Evolutionary conservation across 345 rosid genomes (phyloP), one percentile per base, ranked within the genome.

Genomic region (Turritis glabra): DNA sequence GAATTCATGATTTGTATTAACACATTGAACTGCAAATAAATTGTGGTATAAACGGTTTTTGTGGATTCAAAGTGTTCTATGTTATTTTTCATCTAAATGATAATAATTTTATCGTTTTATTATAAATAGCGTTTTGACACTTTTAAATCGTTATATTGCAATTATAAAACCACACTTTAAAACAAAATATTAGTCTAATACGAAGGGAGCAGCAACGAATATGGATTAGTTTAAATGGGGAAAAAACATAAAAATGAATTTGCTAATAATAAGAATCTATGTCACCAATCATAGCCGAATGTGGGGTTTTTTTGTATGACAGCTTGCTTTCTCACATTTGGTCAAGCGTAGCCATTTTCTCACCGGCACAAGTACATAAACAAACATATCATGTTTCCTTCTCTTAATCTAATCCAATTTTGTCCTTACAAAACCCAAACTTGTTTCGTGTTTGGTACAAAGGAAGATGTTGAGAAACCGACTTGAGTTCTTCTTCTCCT

Each of bases 311-410:
- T 33, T n/a, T n/a, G n/a, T n/a, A 48, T 19, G 76, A 72, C 80
- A 60, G 64, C 43, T 76, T 79, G 68, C 82, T 72, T 65, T 78
- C 53, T 80, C 69, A 54, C 64, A 17, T 12, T 69, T 56, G 64
- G 84, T 82, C 87, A 69, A 80, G 21, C 81, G 63, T 74, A 66
- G 32, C 79, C 85, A 72, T 76, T 82, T 71, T 74, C 55, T 53
- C 62, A 68, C 51, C 63, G 37, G 50, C 73, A 54, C 27, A 54
- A 53, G 22, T 51, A 46, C 13, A 17, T 19, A 32, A 57, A 56
- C 27, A 69, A 74, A 64, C 72, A 69, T 69, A 72, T 55, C 79
- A 58, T 53, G 48, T 43, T 22, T 67, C 5, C 30, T 32, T 11
- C 19, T 75, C 73, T 74, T 58, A 41, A 35, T 32, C 56, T 73